These are phyloP conservation scores for Silene conica DNA, from an alignment of 148 eudicot species.

Conservation along the genomic window DNA sequence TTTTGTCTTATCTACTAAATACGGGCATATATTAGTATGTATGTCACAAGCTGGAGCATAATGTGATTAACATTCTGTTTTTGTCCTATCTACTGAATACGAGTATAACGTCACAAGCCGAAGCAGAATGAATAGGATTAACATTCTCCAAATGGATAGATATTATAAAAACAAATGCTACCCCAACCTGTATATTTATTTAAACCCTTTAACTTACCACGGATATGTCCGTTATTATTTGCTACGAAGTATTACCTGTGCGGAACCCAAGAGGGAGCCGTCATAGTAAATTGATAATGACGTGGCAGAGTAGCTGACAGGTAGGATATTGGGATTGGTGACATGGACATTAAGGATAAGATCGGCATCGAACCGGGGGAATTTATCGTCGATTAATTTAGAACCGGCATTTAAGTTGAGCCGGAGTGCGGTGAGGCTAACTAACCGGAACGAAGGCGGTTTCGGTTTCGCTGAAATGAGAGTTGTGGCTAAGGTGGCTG, in stretches of 20 bases:
- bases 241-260: conserved; percentile 19
- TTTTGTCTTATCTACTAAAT: no score
- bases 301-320: conserved; percentile 59
- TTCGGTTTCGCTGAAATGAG: conserved; percentile 40
- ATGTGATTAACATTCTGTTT: no score
- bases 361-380: conserved; percentile 54
- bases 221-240: no score
- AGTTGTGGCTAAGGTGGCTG: conserved; percentile 47
- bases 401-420: conserved; percentile 20
- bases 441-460: conserved; percentile 56
- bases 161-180: no score
- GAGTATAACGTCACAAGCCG: no score
- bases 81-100: no score
- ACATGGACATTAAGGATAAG: conserved; percentile 70
- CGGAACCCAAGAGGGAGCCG: conserved; percentile 59
- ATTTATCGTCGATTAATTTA: conserved; percentile 7
- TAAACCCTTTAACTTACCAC: no score
- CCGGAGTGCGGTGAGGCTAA: conserved; percentile 54
- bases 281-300: conserved; percentile 60
- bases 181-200: no score
- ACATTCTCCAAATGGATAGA: no score
- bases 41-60: no score
- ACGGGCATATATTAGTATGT: no score
- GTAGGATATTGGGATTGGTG: conserved; percentile 71
- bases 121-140: no score